phyloP scores from a whole-genome alignment of 345 rosid species.

The Raphanus sativus region DNA sequence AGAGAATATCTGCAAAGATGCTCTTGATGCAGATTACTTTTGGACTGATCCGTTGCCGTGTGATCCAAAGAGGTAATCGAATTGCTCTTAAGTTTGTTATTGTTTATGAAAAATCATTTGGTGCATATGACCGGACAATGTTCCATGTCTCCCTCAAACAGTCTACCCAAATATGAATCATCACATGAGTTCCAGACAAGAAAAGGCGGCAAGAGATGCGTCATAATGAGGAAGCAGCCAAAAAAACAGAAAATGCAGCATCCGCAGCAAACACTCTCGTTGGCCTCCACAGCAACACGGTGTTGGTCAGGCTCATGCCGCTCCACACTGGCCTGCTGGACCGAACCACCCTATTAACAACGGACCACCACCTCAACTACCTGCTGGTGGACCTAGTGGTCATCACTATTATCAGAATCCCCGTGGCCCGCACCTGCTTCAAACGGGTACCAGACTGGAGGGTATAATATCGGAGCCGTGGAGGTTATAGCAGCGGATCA shows the following conservation, averaged over 20 bases:
- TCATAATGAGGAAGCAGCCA: constrained; percentile 80
- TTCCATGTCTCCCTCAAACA: neutral
- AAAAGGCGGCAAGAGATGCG: constrained; percentile 90
- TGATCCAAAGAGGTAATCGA: neutral
- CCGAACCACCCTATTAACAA: constrained; percentile 52
- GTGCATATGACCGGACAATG: neutral
- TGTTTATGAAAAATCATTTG: neutral
- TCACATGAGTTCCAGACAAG: constrained; percentile 65
- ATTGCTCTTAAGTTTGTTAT: neutral
- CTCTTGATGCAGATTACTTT: neutral
- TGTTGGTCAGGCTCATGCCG: constrained; percentile 72
- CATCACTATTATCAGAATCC: constrained; percentile 41
- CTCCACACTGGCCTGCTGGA: constrained; percentile 48
- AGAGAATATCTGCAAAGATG: neutral
- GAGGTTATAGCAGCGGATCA: constrained; percentile 69
- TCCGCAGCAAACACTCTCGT: constrained; percentile 63
- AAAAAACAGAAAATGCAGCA: constrained; percentile 60
- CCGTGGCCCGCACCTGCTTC: constrained; percentile 64
- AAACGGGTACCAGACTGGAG: constrained; percentile 68
- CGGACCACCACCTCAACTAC: constrained; percentile 49
- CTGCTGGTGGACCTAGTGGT: constrained; percentile 42
- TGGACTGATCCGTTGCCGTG: neutral
- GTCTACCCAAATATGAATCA: neutral
- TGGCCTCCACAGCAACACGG: constrained; percentile 80
- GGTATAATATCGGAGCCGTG: constrained; percentile 48